A percentile compares a stretch with the other conserved stretches of the same genome.
These are phyloP conservation scores for Candida ascalaphidarum DNA, from an alignment of 805 yeast genomes.

Conservation along the genomic window DNA sequence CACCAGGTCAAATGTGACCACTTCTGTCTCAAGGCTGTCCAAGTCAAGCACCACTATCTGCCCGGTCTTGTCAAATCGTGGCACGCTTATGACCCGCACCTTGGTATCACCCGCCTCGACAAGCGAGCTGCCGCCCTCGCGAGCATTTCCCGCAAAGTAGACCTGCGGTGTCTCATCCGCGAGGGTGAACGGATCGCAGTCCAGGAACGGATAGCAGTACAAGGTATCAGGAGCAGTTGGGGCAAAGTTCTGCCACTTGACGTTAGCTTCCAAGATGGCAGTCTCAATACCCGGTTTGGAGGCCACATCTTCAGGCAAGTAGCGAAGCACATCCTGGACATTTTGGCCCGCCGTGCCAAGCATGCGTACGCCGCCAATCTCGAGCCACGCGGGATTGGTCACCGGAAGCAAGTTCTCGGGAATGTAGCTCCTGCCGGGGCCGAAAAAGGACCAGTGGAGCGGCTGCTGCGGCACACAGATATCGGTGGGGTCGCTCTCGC, in stretches of 20 bases:
- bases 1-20: slow-evolving; percentile 39
- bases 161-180: slow-evolving; percentile 70
- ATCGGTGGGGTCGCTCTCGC: slow-evolving; percentile 79
- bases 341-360: slow-evolving; percentile 84
- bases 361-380: slow-evolving; percentile 38
- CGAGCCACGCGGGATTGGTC: slow-evolving; percentile 69
- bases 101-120: slow-evolving; percentile 18
- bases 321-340: slow-evolving; percentile 51
- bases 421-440: slow-evolving; percentile 32
- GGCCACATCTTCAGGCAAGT: no score
- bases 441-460: slow-evolving; percentile 69
- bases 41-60: slow-evolving; percentile 56
- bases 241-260: slow-evolving; percentile 77
- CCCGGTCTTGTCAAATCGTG: slow-evolving; percentile 60
- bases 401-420: slow-evolving; percentile 14
- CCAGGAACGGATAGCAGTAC: slow-evolving; percentile 77
- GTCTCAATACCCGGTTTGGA: no score
- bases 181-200: slow-evolving; percentile 75
- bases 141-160: slow-evolving; percentile 81
- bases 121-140: slow-evolving; percentile 41
- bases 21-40: slow-evolving; percentile 45
- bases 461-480: slow-evolving; percentile 83
- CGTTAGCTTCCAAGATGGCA: slow-evolving; percentile 44
- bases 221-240: slow-evolving; percentile 97
- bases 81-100: slow-evolving; percentile 57